Base-by-base conservation (phyloP, 441 rosid species). In the Euphorbia celastroides region DNA sequence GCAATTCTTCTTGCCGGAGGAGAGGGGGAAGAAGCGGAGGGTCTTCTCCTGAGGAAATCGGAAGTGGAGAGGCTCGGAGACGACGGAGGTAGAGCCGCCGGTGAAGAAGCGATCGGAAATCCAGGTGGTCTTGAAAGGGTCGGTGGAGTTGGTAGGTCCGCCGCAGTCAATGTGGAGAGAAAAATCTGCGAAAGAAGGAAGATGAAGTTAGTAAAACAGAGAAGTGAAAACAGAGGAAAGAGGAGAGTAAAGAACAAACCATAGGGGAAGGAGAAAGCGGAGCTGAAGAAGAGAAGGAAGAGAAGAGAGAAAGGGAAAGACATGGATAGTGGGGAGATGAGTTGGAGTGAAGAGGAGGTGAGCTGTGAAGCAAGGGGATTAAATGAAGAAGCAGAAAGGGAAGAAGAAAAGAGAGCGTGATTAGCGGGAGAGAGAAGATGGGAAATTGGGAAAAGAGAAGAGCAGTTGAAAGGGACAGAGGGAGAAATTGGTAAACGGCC, bases 1-100 rank as follows among this genome's bases (percentile, higher is more conserved):
- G 85, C 99, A 95, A 76, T 90, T 95, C 83, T 92, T 92, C 69
- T 92, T 92, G 19, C 99, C 98, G 70, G 84, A 86, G 62, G 99
- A 92, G 62, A 82, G 86, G 5, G 98, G 98, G 86, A 95, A 95
- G 75, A 69, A 92, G 62, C 98, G 90, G 72, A 95, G 80, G 25
- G 86, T 85, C 71, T 80, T 90, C 79, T 95, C 98, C 17, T 83
- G 85, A 3, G 74, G 81, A 67, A 67, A 82, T 9, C 65, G 81
- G 84, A 92, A 95, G 68, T 72, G 87, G 42, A 95, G 88, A 4
- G 99, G 98, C 85, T 89, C 95, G 20, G 99, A 95, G 38, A 95
- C 99, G 3, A 81, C 77, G 51, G 86, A 70, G 62, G 83, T 22
- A 64, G 75, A 60, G 22, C 99, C 99, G 52, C 97, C 96, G 62